Base-by-base conservation (phyloP, 371 early-diverging fungal species). In the Zopfochytrium polystomum region DNA sequence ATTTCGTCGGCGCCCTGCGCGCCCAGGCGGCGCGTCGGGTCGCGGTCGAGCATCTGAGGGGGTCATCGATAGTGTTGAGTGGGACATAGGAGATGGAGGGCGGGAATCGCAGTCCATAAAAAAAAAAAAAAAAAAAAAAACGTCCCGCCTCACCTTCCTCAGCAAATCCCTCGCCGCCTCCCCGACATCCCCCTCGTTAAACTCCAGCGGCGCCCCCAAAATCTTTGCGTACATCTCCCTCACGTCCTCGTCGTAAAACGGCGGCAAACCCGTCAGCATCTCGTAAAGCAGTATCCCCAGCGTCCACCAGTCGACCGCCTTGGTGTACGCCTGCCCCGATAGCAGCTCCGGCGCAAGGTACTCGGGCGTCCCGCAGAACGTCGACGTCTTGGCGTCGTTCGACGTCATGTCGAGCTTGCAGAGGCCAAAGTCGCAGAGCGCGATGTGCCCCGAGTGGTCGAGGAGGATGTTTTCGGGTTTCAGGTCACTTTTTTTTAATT, bases 271-370 rank as follows among this genome's bases (percentile, higher is more conserved):
- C 11, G 90, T 86, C 75, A 95, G 73, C 93, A 98, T 92, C 72
- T 98, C 96, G 77, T 91, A 98, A 26, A 98, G 78, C 45, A 97
- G 79, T 97, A 95, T n/a, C n/a, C n/a, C n/a, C n/a, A n/a, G n/a
- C n/a, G n/a, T n/a, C n/a, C n/a, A n/a, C n/a, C n/a, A n/a, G 75
- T 99, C 99, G 3, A 94, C 95, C 1, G 83, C 78, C 38, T 87
- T 83, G 44, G 95, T 93, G 79, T 98, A 98, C 49, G 94, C 95
- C 60, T 94, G 84, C 30, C 91, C 92, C 26, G 87, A 65, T 25
- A 99, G 74, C 31, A 98, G 69, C 61, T 91, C 90, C 58, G 90
- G 91, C 3, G 90, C 91, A 62, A 96, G 85, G 63, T 90, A 91
- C 66, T 92, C 92, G 9, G 90, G 88, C 20, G 95, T 93, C 3